phyloP scores from a whole-genome alignment of 108 stramenopile genomes.

The Skeletonema grethae region DNA sequence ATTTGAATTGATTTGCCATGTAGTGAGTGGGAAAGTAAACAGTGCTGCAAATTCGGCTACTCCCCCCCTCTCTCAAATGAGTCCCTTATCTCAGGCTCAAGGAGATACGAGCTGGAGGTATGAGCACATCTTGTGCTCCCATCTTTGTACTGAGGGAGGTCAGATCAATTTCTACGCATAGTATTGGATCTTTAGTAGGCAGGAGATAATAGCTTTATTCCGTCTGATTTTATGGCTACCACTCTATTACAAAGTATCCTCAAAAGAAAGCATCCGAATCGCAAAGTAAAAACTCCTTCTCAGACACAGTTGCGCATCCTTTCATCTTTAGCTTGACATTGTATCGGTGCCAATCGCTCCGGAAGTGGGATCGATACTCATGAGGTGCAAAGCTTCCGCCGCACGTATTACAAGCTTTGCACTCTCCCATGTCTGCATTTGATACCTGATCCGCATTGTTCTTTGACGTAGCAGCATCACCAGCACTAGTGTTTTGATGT shows the following conservation, averaged over 20 bases:
- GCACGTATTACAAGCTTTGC: conserved; percentile 84
- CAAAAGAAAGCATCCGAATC: conserved; percentile 59
- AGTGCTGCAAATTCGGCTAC: too few relatives aligned
- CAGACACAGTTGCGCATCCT: conserved; percentile 63
- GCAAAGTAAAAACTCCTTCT: conserved; percentile 78
- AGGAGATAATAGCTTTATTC: too few relatives aligned
- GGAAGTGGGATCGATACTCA: conserved; percentile 90
- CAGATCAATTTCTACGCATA: too few relatives aligned
- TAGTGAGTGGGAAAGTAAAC: too few relatives aligned
- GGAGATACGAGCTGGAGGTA: too few relatives aligned
- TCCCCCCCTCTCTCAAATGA: too few relatives aligned
- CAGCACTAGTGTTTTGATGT: background rate
- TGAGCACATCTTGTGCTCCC: too few relatives aligned
- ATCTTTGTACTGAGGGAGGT: too few relatives aligned
- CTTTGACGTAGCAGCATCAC: background rate
- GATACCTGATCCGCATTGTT: background rate
- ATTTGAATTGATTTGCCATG: too few relatives aligned
- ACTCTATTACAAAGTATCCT: background rate
- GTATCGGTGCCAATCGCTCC: conserved; percentile 93
- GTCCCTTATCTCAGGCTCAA: too few relatives aligned
- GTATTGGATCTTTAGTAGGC: too few relatives aligned
- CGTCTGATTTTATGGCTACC: background rate
- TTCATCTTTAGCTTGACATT: conserved; percentile 95
- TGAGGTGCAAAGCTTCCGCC: conserved; percentile 74
- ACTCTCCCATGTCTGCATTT: conserved; percentile 9